phyloP scores from a whole-genome alignment of 2,329 filamentous ascomycete genomes.

The Talaromyces sp. region DNA sequence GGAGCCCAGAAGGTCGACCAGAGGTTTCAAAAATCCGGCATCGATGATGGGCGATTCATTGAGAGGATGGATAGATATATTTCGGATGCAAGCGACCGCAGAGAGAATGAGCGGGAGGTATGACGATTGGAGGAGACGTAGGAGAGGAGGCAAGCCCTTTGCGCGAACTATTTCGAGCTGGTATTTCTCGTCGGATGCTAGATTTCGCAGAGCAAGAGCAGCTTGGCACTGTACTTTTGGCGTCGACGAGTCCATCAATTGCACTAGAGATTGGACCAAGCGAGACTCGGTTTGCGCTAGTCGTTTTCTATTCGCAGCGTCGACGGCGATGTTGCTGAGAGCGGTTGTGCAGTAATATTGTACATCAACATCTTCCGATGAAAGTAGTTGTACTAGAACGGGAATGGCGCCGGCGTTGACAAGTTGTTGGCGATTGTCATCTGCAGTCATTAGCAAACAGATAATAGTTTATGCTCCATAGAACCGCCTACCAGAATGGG shows the following conservation, averaged over 20 bases:
- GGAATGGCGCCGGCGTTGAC: slow-evolving; percentile 98
- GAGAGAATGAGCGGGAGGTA: slow-evolving; percentile 95
- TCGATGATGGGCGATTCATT: slow-evolving; percentile 99
- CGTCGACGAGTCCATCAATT: slow-evolving; percentile 94
- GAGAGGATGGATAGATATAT: slow-evolving; percentile 95
- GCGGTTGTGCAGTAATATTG: slow-evolving; percentile 99
- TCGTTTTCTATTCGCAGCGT: slow-evolving; percentile 83
- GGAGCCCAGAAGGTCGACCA: slow-evolving; percentile 89
- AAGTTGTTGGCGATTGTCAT: slow-evolving; percentile 95
- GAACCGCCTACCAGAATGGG: slow-evolving; percentile 74
- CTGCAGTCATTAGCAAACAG: slow-evolving; percentile 46
- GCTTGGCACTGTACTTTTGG: slow-evolving; percentile 98
- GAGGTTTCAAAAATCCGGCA: slow-evolving; percentile 86
- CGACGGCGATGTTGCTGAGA: slow-evolving; percentile 96
- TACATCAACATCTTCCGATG: slow-evolving; percentile 90
- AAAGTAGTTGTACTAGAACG: slow-evolving; percentile 89
- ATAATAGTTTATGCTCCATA: background rate
- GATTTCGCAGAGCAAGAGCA: slow-evolving; percentile 84
- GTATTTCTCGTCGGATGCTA: slow-evolving; percentile 97
- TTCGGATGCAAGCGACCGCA: slow-evolving; percentile 95
- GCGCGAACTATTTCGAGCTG: slow-evolving; percentile 95
- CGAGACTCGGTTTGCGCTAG: slow-evolving; percentile 86
- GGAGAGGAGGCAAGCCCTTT: slow-evolving; percentile 76
- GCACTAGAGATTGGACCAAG: slow-evolving; percentile 88
- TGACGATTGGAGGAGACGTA: slow-evolving; percentile 87